Percentiles rank a stretch among this genome's conserved stretches.
These are phyloP conservation scores for Komagataella mondaviorum DNA, from an alignment of 805 yeast species.

Conservation along the genomic window DNA sequence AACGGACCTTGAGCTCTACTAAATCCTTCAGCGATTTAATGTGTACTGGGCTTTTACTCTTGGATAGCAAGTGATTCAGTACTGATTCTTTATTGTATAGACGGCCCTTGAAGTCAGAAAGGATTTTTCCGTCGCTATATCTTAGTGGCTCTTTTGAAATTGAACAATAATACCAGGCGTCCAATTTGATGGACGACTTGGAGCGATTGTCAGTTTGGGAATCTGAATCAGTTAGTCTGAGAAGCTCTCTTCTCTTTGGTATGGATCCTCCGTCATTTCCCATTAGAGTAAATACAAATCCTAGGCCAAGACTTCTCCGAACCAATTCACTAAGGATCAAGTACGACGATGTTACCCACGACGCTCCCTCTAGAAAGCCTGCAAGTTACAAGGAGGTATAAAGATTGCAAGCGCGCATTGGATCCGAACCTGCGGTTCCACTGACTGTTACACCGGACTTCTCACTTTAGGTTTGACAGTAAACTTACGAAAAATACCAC, in stretches of 20 bases:
- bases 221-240: constrained; percentile 8
- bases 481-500: too few species aligned
- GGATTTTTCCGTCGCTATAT: constrained; percentile 26
- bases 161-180: constrained; percentile 32
- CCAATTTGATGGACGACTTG: constrained; percentile 8
- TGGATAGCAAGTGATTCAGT: constrained; percentile 36
- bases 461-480: background rate
- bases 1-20: constrained; percentile 16
- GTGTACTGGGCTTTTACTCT: constrained; percentile 12
- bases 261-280: constrained; percentile 65
- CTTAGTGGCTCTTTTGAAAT: constrained; percentile 26
- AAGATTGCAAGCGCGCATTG: too few species aligned
- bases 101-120: constrained; percentile 57
- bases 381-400: too few species aligned
- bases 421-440: too few species aligned
- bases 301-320: background rate
- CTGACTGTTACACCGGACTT: background rate
- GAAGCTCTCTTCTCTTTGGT: constrained; percentile 41
- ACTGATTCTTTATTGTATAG: constrained; percentile 53
- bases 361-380: too few species aligned
- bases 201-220: constrained; percentile 9
- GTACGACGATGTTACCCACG: too few species aligned
- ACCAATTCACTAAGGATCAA: background rate
- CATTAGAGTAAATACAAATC: background rate
- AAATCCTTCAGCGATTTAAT: constrained; percentile 28